Evolutionary conservation across 2,329 filamentous ascomycete species (phyloP), one percentile per base, ranked within the genome.

Genomic region (Cercospora janseana): DNA sequence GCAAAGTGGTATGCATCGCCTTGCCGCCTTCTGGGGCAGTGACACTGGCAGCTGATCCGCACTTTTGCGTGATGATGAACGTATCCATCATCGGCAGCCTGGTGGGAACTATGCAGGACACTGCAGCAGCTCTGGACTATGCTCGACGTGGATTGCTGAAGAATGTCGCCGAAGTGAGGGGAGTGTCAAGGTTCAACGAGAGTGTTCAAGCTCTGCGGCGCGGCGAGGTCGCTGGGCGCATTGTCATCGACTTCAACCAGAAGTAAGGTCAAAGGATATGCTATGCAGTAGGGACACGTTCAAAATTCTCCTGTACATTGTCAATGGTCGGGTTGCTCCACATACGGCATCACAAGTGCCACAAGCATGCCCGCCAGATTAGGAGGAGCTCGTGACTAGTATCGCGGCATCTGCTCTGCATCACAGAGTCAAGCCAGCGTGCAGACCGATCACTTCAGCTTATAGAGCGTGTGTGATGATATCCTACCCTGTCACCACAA

Each of bases 181-280:
- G 69, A 0, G 60, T 79, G 54, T 72, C 72, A 26, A 57, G 70
- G 31, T 69, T 79, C 35, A 65, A 77, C 12, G 76, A 80, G 56
- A 55, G 52, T n/a, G 74, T 80, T 16, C 70, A 78, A 58, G 73
- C 74, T 57, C 59, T 80, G 56, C 68, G 68, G 46, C 68, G 66
- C 29, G 77, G 76, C 0, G 69, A 80, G 57, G 70, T 80, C 35
- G 74, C 76, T 6, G 78, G 78, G 1, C 65, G 77, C 13, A 72
- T 77, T 34, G 77, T 80, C 9, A 70, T 80, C 15, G 74, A 79
- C 58, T 80, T 80, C 56, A 77, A 79, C 54, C 67, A 63, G 57
- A 59, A 64, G 24, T 66, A 51, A n/a, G n/a, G 41, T 21, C 24
- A 13, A 13, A 13, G 16, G 10, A 10, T 24, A 24, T 27, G 7